A percentile compares a stretch with the other conserved stretches of the same genome.
phyloP scores from a whole-genome alignment of 2,329 filamentous ascomycete genomes.

The Colletotrichum sp. region DNA sequence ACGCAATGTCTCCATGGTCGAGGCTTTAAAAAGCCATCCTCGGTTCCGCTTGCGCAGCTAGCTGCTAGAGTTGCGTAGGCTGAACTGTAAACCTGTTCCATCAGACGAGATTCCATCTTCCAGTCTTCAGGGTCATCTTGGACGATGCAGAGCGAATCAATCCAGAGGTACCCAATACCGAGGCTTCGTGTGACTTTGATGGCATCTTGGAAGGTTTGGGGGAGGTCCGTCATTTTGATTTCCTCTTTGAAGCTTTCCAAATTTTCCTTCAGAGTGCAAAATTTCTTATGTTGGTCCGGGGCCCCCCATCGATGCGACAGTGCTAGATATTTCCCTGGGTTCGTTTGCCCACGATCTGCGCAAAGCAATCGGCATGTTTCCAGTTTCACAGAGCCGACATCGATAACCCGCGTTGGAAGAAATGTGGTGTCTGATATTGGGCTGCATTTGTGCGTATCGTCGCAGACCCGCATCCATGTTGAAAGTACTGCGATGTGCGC shows the following conservation, averaged over 20 bases:
- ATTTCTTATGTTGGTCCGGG: neutral
- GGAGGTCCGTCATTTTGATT: neutral
- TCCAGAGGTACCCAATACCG: slow-evolving; percentile 21
- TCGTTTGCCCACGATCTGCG: neutral
- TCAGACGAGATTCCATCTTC: slow-evolving; percentile 7
- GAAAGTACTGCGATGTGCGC: neutral
- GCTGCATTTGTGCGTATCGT: neutral
- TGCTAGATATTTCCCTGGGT: neutral
- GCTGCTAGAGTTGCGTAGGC: neutral
- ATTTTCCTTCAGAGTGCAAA: neutral
- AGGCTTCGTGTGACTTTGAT: slow-evolving; percentile 1
- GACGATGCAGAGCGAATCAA: neutral
- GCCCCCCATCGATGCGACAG: neutral
- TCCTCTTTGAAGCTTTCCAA: neutral
- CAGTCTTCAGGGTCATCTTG: slow-evolving; percentile 23
- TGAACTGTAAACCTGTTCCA: slow-evolving; percentile 9
- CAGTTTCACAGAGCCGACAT: neutral
- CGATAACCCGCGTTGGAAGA: neutral
- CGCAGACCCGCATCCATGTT: neutral
- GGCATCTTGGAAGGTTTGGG: slow-evolving; percentile 14
- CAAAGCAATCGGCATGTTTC: neutral
- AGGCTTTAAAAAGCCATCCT: neutral
- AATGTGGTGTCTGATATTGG: neutral
- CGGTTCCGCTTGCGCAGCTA: neutral
- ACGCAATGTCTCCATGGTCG: neutral